Evolutionary conservation across 2,329 filamentous ascomycete species (phyloP).

Genomic region (Peltaster fructicola): DNA sequence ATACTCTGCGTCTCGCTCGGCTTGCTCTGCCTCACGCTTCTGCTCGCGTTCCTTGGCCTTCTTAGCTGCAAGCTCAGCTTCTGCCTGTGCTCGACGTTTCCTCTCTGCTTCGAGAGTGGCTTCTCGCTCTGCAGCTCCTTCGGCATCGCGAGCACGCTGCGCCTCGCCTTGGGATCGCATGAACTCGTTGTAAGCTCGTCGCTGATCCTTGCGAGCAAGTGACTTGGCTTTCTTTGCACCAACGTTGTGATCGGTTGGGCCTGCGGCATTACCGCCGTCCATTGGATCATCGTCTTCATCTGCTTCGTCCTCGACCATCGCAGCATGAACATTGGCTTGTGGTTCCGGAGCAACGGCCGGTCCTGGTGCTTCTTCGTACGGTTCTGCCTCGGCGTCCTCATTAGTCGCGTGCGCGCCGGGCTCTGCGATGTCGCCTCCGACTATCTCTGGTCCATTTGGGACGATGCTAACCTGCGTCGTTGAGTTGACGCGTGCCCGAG

Average conservation of each 20-base stretch:
- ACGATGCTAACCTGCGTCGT: background rate
- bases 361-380: conserved; percentile 1
- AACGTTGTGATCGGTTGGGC: conserved; percentile 14
- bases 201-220: conserved; percentile 26
- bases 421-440: background rate
- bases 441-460: conserved; percentile 1
- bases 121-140: conserved; percentile 28
- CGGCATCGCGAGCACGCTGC: conserved; percentile 25
- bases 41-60: conserved; percentile 23
- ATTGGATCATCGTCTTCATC: conserved; percentile 6
- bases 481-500: no score
- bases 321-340: no score
- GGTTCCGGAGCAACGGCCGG: conserved; percentile 3
- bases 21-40: conserved; percentile 20
- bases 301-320: conserved; percentile 1
- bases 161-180: conserved; percentile 29
- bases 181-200: conserved; percentile 32
- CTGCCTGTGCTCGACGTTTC: conserved; percentile 23
- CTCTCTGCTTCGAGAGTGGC: conserved; percentile 23
- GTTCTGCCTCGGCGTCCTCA: background rate
- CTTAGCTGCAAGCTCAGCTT: conserved; percentile 25
- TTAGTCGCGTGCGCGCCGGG: background rate
- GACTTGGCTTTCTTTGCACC: conserved; percentile 34
- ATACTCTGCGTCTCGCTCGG: conserved; percentile 22
- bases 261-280: conserved; percentile 1